Evolutionary conservation across 73 alveolate genomes (phyloP).

Genomic region (Paramecium pentaurelia): DNA sequence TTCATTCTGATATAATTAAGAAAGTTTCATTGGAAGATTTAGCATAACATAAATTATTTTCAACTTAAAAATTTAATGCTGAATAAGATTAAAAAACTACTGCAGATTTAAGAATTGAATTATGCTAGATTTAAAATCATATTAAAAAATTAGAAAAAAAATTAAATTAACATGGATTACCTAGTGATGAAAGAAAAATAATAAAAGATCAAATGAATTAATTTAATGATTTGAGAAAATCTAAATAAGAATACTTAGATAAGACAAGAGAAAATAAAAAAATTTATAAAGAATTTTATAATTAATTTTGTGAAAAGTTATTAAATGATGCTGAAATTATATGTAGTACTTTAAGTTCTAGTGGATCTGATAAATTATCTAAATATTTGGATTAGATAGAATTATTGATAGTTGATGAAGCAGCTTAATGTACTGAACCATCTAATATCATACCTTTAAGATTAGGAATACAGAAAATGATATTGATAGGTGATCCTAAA

Average conservation of each 20-base stretch:
- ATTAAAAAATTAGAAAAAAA: background rate
- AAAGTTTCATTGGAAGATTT: slow-evolving; percentile 34
- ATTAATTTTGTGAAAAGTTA: background rate
- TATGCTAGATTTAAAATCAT: background rate
- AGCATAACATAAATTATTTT: slow-evolving; percentile 2
- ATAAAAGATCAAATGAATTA: background rate
- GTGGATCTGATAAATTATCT: slow-evolving; percentile 42
- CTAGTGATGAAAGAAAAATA: background rate
- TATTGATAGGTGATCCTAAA: slow-evolving; percentile 85
- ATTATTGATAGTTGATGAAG: slow-evolving; percentile 54
- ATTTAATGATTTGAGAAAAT: background rate
- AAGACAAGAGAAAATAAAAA: background rate
- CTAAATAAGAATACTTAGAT: background rate
- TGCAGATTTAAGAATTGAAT: slow-evolving; percentile 12
- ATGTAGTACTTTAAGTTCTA: slow-evolving; percentile 37
- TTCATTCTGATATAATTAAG: background rate
- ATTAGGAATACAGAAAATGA: slow-evolving; percentile 38
- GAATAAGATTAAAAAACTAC: background rate
- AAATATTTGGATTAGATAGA: slow-evolving; percentile 50
- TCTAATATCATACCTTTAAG: slow-evolving; percentile 49
- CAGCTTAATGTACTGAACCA: slow-evolving; percentile 64
- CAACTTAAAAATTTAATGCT: background rate
- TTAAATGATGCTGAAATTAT: slow-evolving; percentile 42
- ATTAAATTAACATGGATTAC: background rate
- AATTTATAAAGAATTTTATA: background rate